Conservation (phyloP, 2,329 filamentous ascomycete species). For the Penicillium sp. region DNA sequence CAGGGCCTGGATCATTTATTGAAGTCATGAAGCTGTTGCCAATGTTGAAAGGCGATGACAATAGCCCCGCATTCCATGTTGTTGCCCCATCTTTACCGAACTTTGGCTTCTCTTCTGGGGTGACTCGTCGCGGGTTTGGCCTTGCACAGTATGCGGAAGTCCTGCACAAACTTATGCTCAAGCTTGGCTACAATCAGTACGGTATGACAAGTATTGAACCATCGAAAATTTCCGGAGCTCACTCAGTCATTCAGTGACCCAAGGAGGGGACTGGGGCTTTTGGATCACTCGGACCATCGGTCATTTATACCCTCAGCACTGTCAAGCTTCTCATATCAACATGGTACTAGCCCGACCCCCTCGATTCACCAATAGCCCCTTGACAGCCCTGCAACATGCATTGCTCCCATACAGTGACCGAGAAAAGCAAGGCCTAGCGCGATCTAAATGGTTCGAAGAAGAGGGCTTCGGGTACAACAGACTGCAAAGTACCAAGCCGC, state of each 20-base stretch:
- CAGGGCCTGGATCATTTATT: slow-evolving; percentile 64
- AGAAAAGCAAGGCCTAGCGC: slow-evolving; percentile 17
- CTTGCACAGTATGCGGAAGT: slow-evolving; percentile 64
- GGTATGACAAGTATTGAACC: slow-evolving; percentile 27
- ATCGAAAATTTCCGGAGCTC: neutral
- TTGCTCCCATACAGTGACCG: slow-evolving; percentile 18
- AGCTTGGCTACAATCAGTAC: slow-evolving; percentile 64
- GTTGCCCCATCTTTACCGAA: slow-evolving; percentile 57
- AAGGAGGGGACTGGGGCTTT: slow-evolving; percentile 70
- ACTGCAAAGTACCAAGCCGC: slow-evolving; percentile 66
- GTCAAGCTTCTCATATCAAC: slow-evolving; percentile 64
- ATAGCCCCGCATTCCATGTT: slow-evolving; percentile 51
- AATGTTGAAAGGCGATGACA: slow-evolving; percentile 38
- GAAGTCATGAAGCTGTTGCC: slow-evolving; percentile 52
- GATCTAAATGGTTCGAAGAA: slow-evolving; percentile 19
- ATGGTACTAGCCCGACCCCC: slow-evolving; percentile 53
- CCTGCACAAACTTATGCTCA: slow-evolving; percentile 66
- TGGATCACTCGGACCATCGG: slow-evolving; percentile 64
- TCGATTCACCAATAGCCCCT: slow-evolving; percentile 52
- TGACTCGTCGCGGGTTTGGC: slow-evolving; percentile 51
- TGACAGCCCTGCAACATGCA: slow-evolving; percentile 47
- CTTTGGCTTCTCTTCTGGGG: slow-evolving; percentile 55
- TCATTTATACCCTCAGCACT: slow-evolving; percentile 57
- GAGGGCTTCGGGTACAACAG: slow-evolving; percentile 52
- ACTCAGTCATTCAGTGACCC: slow-evolving; percentile 36